Base-by-base conservation (phyloP, 768 basidiomycete genomes). In the Boletellus emodensis region DNA sequence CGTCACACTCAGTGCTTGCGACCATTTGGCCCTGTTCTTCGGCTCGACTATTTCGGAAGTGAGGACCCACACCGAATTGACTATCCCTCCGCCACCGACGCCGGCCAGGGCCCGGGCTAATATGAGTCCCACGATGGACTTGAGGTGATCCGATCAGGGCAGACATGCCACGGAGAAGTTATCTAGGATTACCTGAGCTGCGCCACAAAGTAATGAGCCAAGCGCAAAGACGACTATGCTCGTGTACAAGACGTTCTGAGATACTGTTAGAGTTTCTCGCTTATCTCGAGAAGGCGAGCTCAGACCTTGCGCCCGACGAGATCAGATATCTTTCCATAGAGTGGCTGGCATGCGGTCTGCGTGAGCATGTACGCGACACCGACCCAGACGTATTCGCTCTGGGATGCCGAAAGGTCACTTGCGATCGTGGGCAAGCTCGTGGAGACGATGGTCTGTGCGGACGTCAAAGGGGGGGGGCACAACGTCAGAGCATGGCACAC, bases 51-150 rank as follows among this genome's bases (percentile, higher is more conserved):
- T 82, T 65, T 93, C 90, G 55, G 89, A 80, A 40, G 87, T 90
- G 51, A 93, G 84, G 20, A 88, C 81, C 90, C 90, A 92, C 33
- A 92, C 89, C 38, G 85, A 78, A 63, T 81, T 81, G 51, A 91
- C 90, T 55, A 93, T 90, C 9, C 90, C 90, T 33, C 90, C 90
- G 14, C 85, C 90, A n/a, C 90, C 90, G 51, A 89, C 74, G 38
- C 90, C 90, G 52, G 88, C 85, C 47, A 80, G 51, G 44, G 71
- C 76, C 41, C 90, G 78, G 46, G 83, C 79, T 22, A 80, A 67
- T 51, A 90, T 87, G 44, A 91, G 76, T 80, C 82, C 85, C 48
- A 71, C 66, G 43, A 80, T 74, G 40, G 58, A 63, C 72, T 71
- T 43, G 49, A 47, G 36, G 54, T 52, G 49, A 59, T 42, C 42